These are phyloP conservation scores for Cotoneaster glaucophyllus DNA, from an alignment of 306 rosid genomes.

Conservation along the genomic window DNA sequence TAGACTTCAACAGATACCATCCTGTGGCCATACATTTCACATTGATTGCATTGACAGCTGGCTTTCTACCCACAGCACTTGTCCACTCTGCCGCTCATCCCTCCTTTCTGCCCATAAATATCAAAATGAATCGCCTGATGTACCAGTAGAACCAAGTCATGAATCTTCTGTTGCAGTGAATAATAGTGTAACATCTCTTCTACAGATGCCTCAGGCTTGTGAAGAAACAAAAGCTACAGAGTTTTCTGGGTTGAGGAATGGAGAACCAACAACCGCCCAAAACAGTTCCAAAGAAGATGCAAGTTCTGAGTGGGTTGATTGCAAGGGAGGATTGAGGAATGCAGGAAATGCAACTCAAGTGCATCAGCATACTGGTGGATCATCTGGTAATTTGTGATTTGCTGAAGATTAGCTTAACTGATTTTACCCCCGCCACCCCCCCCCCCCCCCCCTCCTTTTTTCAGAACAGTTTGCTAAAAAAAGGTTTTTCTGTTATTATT, in stretches of 20 bases:
- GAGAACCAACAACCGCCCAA: slow-evolving; percentile 21
- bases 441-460: too few relatives aligned
- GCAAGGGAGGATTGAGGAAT: slow-evolving; percentile 15
- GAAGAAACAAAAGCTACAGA: slow-evolving; percentile 25
- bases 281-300: slow-evolving; percentile 29
- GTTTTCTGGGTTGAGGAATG: slow-evolving; percentile 23
- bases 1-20: slow-evolving; percentile 82
- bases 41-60: slow-evolving; percentile 83
- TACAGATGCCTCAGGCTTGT: slow-evolving; percentile 18
- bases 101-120: slow-evolving; percentile 46
- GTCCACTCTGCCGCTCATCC: slow-evolving; percentile 91
- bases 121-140: slow-evolving; percentile 25
- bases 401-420: neutral
- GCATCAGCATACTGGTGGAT: neutral
- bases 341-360: neutral
- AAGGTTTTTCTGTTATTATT: neutral
- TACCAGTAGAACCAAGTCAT: slow-evolving; percentile 22
- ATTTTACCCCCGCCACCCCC: too few relatives aligned
- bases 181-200: slow-evolving; percentile 20
- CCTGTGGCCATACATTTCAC: slow-evolving; percentile 81
- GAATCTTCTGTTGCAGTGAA: slow-evolving; percentile 16
- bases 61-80: slow-evolving; percentile 74
- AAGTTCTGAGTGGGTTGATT: slow-evolving; percentile 19
- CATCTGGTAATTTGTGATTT: slow-evolving; percentile 11
- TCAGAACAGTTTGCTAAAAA: neutral